Base-by-base conservation (phyloP, 345 rosid genomes). In the Passiflora organensis region DNA sequence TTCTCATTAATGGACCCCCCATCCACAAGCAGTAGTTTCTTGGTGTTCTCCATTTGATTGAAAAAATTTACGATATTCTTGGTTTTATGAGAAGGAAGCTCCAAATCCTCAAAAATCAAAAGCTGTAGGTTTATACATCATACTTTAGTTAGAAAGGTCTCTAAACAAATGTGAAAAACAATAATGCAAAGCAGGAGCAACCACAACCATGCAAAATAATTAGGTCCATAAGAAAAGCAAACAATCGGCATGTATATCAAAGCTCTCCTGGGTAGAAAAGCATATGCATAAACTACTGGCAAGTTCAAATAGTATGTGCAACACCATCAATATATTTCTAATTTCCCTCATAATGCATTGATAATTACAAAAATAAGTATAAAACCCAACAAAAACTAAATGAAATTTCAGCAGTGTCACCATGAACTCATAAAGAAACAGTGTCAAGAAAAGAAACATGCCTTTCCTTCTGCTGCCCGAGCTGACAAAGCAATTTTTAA, bases 401-500 rank as follows among this genome's bases (percentile, higher is more conserved):
- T 13, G 19, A 47, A 25, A 18, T 24, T n/a, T 18, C 20, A 22
- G 24, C 38, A 3, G 23, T 6, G 22, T 48, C 16, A 18, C 39
- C 8, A 13, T n/a, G 8, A 13, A 13, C 13, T 4, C 1, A 41
- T 48, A 22, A 6, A 36, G 6, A 47, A 42, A 32, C 45, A 5
- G 43, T n/a, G n/a, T 0, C 13, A 13, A 17, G 43, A 23, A 32
- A 68, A 73, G 43, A 22, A 53, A 53, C 76, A 67, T 68, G 73
- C 96, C 86, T 89, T 93, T 66, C 96, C 91, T 83, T 93, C 99
- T 28, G 85, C 99, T 1, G 96, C 94, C 58, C 96, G 79, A 64
- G 95, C 95, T 47, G 99, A 48, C 58, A 93, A 58, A 45, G 96
- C 95, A 80, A 93, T 80, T 83, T 86, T 93, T 77, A 89, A 62